Evolutionary conservation across 768 basidiomycete genomes (phyloP), one percentile per base, ranked within the genome.

Genomic region (Termitomyces titanicus): DNA sequence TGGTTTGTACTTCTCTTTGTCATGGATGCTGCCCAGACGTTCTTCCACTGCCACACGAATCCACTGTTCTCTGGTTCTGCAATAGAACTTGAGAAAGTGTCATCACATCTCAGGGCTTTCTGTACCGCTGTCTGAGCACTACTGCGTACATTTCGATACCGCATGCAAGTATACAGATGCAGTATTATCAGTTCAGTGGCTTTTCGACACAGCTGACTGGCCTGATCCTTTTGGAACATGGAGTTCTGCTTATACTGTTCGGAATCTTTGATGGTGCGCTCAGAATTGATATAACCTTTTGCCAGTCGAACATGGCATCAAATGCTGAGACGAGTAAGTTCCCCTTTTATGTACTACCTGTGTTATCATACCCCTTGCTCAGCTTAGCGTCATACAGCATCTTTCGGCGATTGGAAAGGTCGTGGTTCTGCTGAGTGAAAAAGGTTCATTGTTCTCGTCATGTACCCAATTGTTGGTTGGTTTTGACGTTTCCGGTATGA

Each of bases 261-360:
- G 70, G 33, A 63, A 61, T 20, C 60, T 68, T 35, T 70, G 70
- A 70, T 65, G 70, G 70, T 70, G 51, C 39, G 69, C 62, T 15
- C 13, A 43, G 27, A 29, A 20, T 25, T 17, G 31, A 12, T n/a
- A 25, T 24, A 18, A 35, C 50, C 18, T 24, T 31, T 34, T 10
- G n/a, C 3, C 9, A 70, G 70, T 20, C 61, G 61, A 29, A 64
- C 62, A 9, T 70, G 68, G 65, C 67, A 71, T 50, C 68, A 69
- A 35, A 38, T 58, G 20, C 27, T 69, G 31, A 60, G 62, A 46
- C 58, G 63, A 20, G 69, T 70, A 37, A 35, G 69, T 57, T 15
- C 6, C 7, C 29, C 13, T 18, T 42, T 22, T n/a, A 13, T 13
- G 15, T 27, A 29, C 10, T 29, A 9, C 29, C 3, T 29, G 9